These are phyloP conservation scores for Fusarium sulawesiense DNA, from an alignment of 2,329 filamentous ascomycete genomes.

Conservation along the genomic window DNA sequence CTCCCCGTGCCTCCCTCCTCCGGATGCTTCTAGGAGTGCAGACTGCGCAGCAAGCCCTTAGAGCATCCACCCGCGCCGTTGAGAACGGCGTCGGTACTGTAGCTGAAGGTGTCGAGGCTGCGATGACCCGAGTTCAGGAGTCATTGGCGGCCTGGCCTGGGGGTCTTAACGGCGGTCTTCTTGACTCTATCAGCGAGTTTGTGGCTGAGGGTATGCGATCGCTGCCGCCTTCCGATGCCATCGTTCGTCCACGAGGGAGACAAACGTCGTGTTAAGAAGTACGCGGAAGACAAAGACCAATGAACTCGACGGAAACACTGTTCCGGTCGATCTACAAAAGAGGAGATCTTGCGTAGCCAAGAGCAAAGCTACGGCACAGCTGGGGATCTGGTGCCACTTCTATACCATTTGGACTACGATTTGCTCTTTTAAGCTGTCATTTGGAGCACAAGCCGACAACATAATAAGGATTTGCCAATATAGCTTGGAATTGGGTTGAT, in stretches of 20 bases:
- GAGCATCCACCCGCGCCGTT: not conserved
- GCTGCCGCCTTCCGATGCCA: constrained; percentile 20
- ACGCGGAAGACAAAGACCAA: not conserved
- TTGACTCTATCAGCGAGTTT: not conserved
- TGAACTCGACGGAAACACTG: not conserved
- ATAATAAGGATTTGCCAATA: not conserved
- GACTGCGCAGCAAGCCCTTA: not conserved
- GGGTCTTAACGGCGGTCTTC: not conserved
- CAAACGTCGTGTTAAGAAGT: not conserved
- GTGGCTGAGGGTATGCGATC: constrained; percentile 22
- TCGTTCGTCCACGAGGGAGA: constrained; percentile 11
- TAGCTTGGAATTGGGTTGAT: not conserved
- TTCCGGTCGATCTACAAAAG: not conserved
- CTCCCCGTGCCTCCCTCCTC: not conserved
- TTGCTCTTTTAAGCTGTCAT: not conserved
- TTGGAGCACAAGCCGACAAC: not conserved
- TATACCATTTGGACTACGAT: not conserved
- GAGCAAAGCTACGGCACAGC: not conserved
- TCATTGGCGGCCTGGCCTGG: not conserved
- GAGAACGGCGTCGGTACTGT: constrained; percentile 8
- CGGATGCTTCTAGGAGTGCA: not conserved
- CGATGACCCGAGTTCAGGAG: constrained; percentile 11
- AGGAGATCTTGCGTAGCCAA: not conserved
- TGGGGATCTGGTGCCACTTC: not conserved
- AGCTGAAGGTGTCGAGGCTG: constrained; percentile 4